Evolutionary conservation across 2,329 filamentous ascomycete genomes (phyloP), one percentile per base, ranked within the genome.

Genomic region (Pseudopithomyces chartarum): DNA sequence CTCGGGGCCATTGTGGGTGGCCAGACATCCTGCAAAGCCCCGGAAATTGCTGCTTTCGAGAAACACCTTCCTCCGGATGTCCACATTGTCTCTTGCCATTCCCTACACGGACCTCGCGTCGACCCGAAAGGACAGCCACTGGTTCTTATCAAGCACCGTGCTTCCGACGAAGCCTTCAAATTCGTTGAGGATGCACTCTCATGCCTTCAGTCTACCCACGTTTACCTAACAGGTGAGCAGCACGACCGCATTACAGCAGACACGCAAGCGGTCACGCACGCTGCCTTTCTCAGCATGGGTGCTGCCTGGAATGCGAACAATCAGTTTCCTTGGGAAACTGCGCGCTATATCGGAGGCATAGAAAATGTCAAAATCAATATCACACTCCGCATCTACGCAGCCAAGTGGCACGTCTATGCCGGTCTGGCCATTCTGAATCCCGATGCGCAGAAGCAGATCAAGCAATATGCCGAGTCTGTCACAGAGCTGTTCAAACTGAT

Each of bases 361-460:
- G 95, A 99, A 78, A 99, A 99, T 76, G 94, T 98, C 68, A 99
- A 99, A 80, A 97, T 98, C 81, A 99, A 99, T 79, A 88, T 98
- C 65, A 98, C 92, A 65, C 82, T 99, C 64, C 92, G 95, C 67
- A 98, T 99, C 79, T 99, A 98, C 80, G 89, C 90, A 58, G 96
- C 97, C 77, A 99, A 98, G 78, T 99, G 96, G 96, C 96, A 99
- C 80, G 95, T 99, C 56, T 99, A 99, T 76, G 95, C 95, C 19
- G 95, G 95, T 0, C 88, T 99, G 8, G 95, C 96, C 11, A 99
- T 99, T 71, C 85, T 99, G 56, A 99, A 99, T 75, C 95, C 95
- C 0, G 90, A 92, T 56, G 95, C 95, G 3, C 90, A 90, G 75
- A 85, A 90, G 75, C 95, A 99, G 78, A 98, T 99, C 69, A 86